Base-by-base conservation (phyloP, 768 basidiomycete genomes). In the Podaxis sp. region DNA sequence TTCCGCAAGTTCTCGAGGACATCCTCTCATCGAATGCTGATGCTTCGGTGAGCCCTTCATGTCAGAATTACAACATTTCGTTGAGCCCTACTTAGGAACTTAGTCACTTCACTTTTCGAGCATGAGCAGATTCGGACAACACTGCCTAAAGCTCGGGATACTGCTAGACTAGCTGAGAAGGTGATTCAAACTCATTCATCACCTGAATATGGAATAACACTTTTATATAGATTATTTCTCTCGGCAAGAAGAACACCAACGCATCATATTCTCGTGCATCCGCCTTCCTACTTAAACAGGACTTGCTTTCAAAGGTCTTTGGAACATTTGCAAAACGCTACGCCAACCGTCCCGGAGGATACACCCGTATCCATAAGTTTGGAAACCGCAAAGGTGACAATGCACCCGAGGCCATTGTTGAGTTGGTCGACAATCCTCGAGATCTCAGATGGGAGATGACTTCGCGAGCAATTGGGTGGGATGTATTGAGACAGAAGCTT, bases 61-160 rank as follows among this genome's bases (percentile, higher is more conserved):
- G 30, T 13, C 15, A 11, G 15, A 28, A 51, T 24, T 54, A 13
- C 20, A 13, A 17, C 37, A 24, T 57, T 40, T 20, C 52, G 54
- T 62, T 65, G 22, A 58, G 56, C 60, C 71, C 56, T 65, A 54
- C 38, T 4, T 70, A 96, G 95, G 65, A 98, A 98, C 75, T 79
- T 99, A 57, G 96, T 99, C 65, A 92, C 95, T 26, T 95, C 95
- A 4, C 83, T 99, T 37, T 84, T 99, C 61, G 87, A 98, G 71
- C 95, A 99, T 76, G 94, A 97, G 71, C 91, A 93, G 72, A 94
- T 99, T 72, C 90, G 91, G 74, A 99, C 97, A 5, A 99, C 97
- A 0, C 77, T 98, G 15, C 90, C 96, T 36, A 99, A 98, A 75
- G 97, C 97, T 2, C 89, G 91, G 72, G 95, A 97, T 69, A 79